These are phyloP conservation scores for Boletus subcaerulescens DNA, from an alignment of 768 basidiomycete species.

Conservation along the genomic window DNA sequence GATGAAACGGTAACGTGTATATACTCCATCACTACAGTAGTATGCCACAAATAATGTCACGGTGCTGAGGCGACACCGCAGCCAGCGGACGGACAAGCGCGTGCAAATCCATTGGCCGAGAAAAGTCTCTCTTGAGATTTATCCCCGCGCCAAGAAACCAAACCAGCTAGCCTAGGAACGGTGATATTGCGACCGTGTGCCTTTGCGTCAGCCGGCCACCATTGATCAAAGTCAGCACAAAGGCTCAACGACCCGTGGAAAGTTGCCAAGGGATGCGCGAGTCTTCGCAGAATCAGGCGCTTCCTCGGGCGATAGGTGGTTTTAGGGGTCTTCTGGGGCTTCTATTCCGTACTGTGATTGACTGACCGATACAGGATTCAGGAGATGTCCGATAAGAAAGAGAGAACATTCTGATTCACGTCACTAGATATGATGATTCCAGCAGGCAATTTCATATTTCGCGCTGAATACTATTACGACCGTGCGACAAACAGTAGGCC, in stretches of 20 bases:
- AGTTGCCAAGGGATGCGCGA: not conserved
- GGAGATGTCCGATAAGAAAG: not conserved
- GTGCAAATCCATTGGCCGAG: not conserved
- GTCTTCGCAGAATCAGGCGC: not conserved
- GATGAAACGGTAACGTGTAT: too few relatives aligned
- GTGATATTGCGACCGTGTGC: not conserved
- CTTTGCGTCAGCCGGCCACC: not conserved
- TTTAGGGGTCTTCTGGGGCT: not conserved
- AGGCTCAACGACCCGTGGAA: not conserved
- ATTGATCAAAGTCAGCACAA: not conserved
- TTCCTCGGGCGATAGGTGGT: conserved; percentile 9
- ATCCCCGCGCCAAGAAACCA: not conserved
- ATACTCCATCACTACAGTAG: too few relatives aligned
- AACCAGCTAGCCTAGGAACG: not conserved
- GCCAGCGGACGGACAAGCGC: too few relatives aligned
- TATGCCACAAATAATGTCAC: too few relatives aligned
- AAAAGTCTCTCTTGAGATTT: not conserved
- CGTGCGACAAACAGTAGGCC: too few relatives aligned
- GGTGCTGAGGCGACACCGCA: too few relatives aligned
- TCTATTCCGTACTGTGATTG: conserved; percentile 8
- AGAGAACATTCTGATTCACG: not conserved
- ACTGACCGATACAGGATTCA: not conserved
- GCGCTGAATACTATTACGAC: too few relatives aligned
- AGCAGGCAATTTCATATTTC: too few relatives aligned
- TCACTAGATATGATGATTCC: not conserved